A percentile compares a stretch with the other conserved stretches of the same genome.
Conservation (phyloP, 192 early-diverging fungal genomes). For the Rhizophagus sp. region DNA sequence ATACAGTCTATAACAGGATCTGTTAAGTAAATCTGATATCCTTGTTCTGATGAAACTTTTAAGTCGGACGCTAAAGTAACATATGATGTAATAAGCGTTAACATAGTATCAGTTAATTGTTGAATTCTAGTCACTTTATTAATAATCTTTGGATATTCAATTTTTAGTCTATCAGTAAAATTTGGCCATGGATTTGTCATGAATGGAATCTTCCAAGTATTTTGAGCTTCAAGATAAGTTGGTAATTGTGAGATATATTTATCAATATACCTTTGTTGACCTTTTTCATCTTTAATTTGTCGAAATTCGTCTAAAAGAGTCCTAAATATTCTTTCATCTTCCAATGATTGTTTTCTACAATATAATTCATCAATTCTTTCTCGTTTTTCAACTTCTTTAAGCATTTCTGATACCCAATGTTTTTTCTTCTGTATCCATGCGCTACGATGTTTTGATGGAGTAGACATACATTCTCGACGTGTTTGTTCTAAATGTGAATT, state of each 20-base stretch:
- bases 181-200: neutral
- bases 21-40: constrained; percentile 12
- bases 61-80: neutral
- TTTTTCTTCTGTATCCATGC: constrained; percentile 10
- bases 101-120: neutral
- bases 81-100: neutral
- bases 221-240: neutral
- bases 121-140: neutral
- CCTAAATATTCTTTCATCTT: constrained; percentile 6
- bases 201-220: neutral
- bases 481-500: neutral
- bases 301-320: neutral
- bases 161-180: neutral
- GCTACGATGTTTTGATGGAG: neutral
- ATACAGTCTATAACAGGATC: constrained; percentile 15
- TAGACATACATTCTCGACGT: neutral
- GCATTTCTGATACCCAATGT: neutral
- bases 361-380: constrained; percentile 3
- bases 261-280: neutral
- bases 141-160: constrained; percentile 1
- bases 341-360: neutral
- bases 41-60: neutral
- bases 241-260: constrained; percentile 4
- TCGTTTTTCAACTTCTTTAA: neutral
- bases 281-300: constrained; percentile 3